A percentile compares a stretch with the other conserved stretches of the same genome.
These are phyloP conservation scores for Tausonia pullulans DNA, from an alignment of 1,284 basidiomycete species.

Conservation along the genomic window DNA sequence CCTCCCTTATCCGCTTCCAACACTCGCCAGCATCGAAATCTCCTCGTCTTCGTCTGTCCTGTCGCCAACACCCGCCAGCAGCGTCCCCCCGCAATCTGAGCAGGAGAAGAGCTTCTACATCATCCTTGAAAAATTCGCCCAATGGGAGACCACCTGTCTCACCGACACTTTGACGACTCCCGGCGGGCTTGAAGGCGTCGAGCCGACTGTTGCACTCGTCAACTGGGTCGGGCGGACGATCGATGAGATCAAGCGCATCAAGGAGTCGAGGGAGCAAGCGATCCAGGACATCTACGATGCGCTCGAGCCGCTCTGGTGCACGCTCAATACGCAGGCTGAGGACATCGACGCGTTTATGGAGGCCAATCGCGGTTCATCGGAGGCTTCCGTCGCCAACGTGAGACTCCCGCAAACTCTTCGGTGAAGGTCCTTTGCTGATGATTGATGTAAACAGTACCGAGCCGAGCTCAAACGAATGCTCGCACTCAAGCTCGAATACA, in stretches of 20 bases:
- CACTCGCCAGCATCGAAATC: slow-evolving; percentile 28
- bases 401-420: slow-evolving; percentile 13
- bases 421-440: neutral
- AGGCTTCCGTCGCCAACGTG: slow-evolving; percentile 51
- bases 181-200: slow-evolving; percentile 45
- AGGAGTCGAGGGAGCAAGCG: slow-evolving; percentile 54
- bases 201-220: slow-evolving; percentile 54
- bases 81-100: slow-evolving; percentile 25
- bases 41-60: slow-evolving; percentile 28
- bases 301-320: slow-evolving; percentile 65
- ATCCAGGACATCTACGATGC: slow-evolving; percentile 81
- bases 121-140: slow-evolving; percentile 52
- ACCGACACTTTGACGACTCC: slow-evolving; percentile 50
- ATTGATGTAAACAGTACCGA: slow-evolving; percentile 48
- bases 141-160: slow-evolving; percentile 32
- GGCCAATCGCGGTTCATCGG: slow-evolving; percentile 61
- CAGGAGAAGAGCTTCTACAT: slow-evolving; percentile 11
- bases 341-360: slow-evolving; percentile 77
- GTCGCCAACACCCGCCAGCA: slow-evolving; percentile 27
- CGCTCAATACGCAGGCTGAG: slow-evolving; percentile 56
- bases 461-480: slow-evolving; percentile 82
- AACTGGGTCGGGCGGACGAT: slow-evolving; percentile 45
- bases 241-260: slow-evolving; percentile 48
- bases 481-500: slow-evolving; percentile 71
- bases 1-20: slow-evolving; percentile 41